Conservation (phyloP, 2,329 filamentous ascomycete species). For the Cladosporium austrohemisphaericum region DNA sequence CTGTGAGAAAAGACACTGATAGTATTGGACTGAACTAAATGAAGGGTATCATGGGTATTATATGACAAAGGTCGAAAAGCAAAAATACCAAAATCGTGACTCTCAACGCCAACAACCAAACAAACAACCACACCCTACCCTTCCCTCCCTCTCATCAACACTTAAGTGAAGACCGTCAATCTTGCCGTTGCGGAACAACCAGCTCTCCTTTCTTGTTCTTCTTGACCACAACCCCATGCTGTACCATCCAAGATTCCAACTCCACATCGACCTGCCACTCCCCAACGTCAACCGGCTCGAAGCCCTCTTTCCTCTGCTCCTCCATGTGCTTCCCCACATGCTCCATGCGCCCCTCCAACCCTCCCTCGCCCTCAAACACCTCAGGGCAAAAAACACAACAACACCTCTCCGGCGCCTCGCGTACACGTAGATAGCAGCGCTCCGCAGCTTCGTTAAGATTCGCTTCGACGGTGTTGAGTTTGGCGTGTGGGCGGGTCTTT, state of each 20-base stretch:
- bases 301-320: slow-evolving; percentile 41
- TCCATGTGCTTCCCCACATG: slow-evolving; percentile 81
- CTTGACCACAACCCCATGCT: slow-evolving; percentile 36
- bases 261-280: slow-evolving; percentile 35
- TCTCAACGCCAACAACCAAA: no score
- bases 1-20: no score
- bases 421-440: slow-evolving; percentile 58
- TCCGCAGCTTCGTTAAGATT: slow-evolving; percentile 51
- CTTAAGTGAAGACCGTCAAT: no score
- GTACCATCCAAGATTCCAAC: slow-evolving; percentile 39
- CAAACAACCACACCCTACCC: no score
- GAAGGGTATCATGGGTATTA: no score
- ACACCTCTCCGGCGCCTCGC: slow-evolving; percentile 59
- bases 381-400: slow-evolving; percentile 63
- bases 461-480: slow-evolving; percentile 17
- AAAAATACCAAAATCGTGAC: no score
- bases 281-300: slow-evolving; percentile 29
- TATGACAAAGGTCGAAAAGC: no score
- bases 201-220: slow-evolving; percentile 18
- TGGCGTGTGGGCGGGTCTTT: not conserved
- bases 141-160: no score
- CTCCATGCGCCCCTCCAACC: slow-evolving; percentile 83
- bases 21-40: no score
- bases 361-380: slow-evolving; percentile 58
- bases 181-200: no score